Base-by-base conservation (phyloP, 305 asterid genomes). In the Solanum hybrid region DNA sequence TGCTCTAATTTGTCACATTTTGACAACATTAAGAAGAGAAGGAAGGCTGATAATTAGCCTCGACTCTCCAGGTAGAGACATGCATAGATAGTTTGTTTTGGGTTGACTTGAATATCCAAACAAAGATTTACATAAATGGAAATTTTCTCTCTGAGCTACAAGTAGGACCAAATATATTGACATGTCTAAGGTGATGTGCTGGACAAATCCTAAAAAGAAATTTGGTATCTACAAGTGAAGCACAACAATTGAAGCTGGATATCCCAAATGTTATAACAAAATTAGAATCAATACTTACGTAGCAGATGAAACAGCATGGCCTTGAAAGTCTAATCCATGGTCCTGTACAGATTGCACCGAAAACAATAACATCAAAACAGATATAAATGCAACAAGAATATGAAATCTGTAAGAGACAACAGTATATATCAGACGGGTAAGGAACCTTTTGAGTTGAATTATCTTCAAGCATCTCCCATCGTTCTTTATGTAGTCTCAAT, bases 401-500 rank as follows among this genome's bases (percentile, higher is more conserved):
- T 81, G 71, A 42, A 27, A 42, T 81, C 26, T 42, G 10, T 27
- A n/a, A 0, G 72, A 42, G 26, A 42, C 8, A 38, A 81, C 86
- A 81, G 14, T 14, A 81, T 81, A 26, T 38, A 26, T 24, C 86
- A 40, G 15, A 40, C 5, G 1, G 26, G 71, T 14, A 8, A 42
- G 5, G 37, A 81, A 95, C 97, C 88, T 87, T 91, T 79, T 73
- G 80, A 82, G 87, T 89, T 88, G 27, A 78, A 85, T 89, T 40
- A 40, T 40, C 51, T 40, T 40, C 51, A 40, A 40, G 51, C 51
- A 64, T 86, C 89, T 91, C 88, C 97, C 97, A 94, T 42, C 80
- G 93, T 90, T 94, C 95, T 80, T 88, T 88, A 78, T 72, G 90
- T 60, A 95, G 93, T 81, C 89, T 90, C 92, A 95, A 86, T 72